phyloP scores from a whole-genome alignment of 257 asterid species.

The Nicotiana benthamiana region DNA sequence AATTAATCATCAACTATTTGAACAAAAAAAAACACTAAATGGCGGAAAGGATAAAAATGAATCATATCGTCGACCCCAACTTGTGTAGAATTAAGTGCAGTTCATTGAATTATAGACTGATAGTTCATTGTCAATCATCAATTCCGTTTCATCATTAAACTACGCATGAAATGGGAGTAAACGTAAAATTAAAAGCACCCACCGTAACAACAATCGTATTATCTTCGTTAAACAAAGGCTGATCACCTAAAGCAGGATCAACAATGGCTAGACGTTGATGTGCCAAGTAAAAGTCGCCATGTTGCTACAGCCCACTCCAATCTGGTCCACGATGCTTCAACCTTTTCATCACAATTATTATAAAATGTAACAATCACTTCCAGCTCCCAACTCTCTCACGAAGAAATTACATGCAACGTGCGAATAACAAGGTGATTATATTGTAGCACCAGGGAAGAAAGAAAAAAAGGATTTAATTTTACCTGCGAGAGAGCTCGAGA shows the following conservation, averaged over 20 bases:
- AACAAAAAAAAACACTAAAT: not conserved
- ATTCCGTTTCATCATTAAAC: too few species aligned
- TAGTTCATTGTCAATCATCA: too few species aligned
- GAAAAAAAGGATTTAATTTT: not conserved
- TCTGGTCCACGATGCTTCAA: slow-evolving; percentile 99
- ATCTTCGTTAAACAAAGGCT: slow-evolving; percentile 81
- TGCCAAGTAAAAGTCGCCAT: slow-evolving; percentile 63
- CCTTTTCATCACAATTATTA: slow-evolving; percentile 18
- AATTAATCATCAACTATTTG: not conserved
- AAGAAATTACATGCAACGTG: too few species aligned
- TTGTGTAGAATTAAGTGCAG: too few species aligned
- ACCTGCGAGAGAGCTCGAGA: slow-evolving; percentile 98
- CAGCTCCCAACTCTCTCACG: too few species aligned
- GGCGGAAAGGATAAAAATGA: not conserved
- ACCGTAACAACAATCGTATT: slow-evolving; percentile 66
- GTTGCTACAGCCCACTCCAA: slow-evolving; percentile 92
- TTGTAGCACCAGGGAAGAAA: too few species aligned
- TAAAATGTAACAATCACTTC: too few species aligned
- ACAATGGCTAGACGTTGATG: slow-evolving; percentile 89
- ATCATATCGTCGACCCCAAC: too few species aligned
- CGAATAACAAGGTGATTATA: too few species aligned
- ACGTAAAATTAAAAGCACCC: not conserved
- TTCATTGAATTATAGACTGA: too few species aligned
- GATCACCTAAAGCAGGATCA: slow-evolving; percentile 98
- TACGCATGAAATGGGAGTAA: not conserved